A percentile compares a stretch with the other conserved stretches of the same genome.
phyloP scores from a whole-genome alignment of 768 basidiomycete genomes.

The Cubamyces lactineus region DNA sequence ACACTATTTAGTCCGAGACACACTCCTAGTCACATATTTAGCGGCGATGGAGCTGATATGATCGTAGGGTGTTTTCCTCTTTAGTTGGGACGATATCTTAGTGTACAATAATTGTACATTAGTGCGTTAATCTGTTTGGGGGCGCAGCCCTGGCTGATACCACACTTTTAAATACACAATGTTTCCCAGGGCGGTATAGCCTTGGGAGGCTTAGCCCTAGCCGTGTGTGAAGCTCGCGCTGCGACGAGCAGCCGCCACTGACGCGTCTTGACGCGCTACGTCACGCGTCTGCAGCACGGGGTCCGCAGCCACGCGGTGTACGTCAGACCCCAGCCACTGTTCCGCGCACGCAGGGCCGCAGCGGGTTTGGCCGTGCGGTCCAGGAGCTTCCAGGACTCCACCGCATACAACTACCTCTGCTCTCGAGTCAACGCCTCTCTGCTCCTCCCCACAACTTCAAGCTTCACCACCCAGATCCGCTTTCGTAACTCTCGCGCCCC shows the following conservation, averaged over 20 bases:
- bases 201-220: no score
- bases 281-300: conserved; percentile 10
- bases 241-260: neutral
- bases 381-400: neutral
- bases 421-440: neutral
- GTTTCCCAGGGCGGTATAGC: no score
- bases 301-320: neutral
- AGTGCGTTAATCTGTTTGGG: no score
- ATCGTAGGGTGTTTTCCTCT: neutral
- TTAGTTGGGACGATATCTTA: neutral
- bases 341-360: no score
- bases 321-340: conserved; percentile 3
- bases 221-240: no score
- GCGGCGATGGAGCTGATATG: conserved; percentile 30
- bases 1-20: conserved; percentile 31
- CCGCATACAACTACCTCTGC: neutral
- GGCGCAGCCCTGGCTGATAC: no score
- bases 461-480: no score
- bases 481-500: no score
- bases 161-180: no score
- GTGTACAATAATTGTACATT: neutral
- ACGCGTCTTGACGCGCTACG: conserved; percentile 14
- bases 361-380: no score
- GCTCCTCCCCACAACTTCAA: no score
- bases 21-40: conserved; percentile 29